phyloP scores from a whole-genome alignment of 78 protist species.

The Creolimax fragrantissima region DNA sequence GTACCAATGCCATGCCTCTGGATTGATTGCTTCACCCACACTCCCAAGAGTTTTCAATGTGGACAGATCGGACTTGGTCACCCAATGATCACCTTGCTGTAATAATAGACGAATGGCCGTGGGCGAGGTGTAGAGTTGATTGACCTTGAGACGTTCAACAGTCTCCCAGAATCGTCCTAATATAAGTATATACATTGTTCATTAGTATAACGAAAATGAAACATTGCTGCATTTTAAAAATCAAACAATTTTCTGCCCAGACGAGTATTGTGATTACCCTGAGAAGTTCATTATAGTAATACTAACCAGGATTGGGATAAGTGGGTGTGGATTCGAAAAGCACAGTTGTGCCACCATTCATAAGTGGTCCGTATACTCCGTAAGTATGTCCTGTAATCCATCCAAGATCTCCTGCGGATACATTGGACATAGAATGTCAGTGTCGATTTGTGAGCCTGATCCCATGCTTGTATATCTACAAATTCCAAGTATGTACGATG shows the following conservation, averaged over 20 bases:
- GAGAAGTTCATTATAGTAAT: too few species aligned
- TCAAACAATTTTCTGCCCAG: too few species aligned
- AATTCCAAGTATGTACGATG: too few species aligned
- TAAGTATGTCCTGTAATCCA: conserved; percentile 96
- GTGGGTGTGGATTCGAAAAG: conserved; percentile 84
- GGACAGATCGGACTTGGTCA: conserved; percentile 28
- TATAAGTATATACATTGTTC: too few species aligned
- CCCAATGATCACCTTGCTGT: conserved; percentile 29
- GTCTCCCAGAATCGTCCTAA: conserved; percentile 73
- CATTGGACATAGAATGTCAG: background rate
- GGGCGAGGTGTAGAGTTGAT: conserved; percentile 91
- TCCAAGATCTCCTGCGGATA: conserved; percentile 45
- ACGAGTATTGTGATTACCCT: too few species aligned
- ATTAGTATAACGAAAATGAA: too few species aligned
- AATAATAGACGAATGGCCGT: conserved; percentile 87
- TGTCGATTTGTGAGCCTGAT: conserved; percentile 72
- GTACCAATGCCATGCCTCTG: conserved; percentile 80
- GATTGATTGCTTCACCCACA: conserved; percentile 75
- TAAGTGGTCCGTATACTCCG: conserved; percentile 87
- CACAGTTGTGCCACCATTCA: conserved; percentile 84
- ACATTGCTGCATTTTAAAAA: too few species aligned
- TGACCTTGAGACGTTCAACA: conserved; percentile 59
- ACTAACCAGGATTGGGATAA: conserved; percentile 53
- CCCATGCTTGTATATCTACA: too few species aligned
- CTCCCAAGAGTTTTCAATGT: conserved; percentile 21